Conservation (phyloP, 2,329 filamentous ascomycete genomes). For the Cladorrhinum sp. region DNA sequence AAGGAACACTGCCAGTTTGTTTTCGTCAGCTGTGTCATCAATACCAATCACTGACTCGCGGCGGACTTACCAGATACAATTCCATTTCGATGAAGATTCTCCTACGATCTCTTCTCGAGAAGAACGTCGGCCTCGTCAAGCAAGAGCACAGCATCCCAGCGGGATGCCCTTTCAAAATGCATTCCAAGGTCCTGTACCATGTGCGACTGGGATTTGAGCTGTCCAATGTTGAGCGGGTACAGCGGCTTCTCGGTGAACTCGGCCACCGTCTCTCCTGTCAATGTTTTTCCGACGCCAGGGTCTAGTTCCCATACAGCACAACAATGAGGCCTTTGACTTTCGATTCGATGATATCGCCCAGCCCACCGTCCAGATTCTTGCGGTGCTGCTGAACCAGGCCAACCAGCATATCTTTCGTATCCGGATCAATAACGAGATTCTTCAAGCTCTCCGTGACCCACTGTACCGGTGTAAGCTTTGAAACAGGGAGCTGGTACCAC, state of each 20-base stretch:
- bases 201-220: background rate
- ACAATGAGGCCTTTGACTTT: conserved; percentile 37
- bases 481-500: background rate
- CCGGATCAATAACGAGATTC: background rate
- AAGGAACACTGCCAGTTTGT: conserved; percentile 22
- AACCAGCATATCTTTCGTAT: background rate
- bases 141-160: conserved; percentile 20
- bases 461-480: background rate
- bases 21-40: no score
- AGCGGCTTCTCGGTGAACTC: conserved; percentile 25
- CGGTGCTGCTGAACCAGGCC: conserved; percentile 6
- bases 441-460: background rate
- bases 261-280: conserved; percentile 25
- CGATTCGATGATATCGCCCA: conserved; percentile 19
- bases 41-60: background rate
- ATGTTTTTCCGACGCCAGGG: conserved; percentile 31
- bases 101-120: conserved; percentile 20
- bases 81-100: conserved; percentile 26
- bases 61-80: conserved; percentile 23
- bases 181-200: conserved; percentile 16
- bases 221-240: conserved; percentile 18
- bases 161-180: conserved; percentile 14
- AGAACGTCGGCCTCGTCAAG: conserved; percentile 31
- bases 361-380: background rate
- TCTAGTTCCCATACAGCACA: conserved; percentile 35